These are phyloP conservation scores for Novymonas esmeraldas DNA, from an alignment of 208 protist species.

Conservation along the genomic window DNA sequence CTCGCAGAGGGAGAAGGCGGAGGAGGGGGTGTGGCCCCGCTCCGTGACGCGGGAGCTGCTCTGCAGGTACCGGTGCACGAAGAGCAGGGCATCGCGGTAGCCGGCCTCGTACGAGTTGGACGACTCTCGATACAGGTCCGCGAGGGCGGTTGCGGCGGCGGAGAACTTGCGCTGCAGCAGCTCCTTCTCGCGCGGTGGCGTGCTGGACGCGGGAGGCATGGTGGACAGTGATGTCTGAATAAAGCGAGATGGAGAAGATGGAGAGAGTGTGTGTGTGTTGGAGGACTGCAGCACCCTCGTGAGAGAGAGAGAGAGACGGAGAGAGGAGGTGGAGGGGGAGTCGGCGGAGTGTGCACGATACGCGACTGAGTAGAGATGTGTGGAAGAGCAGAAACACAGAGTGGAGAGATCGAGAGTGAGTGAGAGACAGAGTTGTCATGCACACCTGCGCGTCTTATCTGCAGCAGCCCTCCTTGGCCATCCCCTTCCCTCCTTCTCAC, in stretches of 20 bases:
- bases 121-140: slow-evolving; percentile 58
- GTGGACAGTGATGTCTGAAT: too few relatives aligned
- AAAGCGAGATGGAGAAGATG: slow-evolving; percentile 1
- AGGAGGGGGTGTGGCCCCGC: background rate
- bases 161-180: slow-evolving; percentile 43
- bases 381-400: background rate
- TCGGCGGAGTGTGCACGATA: too few relatives aligned
- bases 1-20: background rate
- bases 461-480: too few relatives aligned
- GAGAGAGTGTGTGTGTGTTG: too few relatives aligned
- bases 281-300: too few relatives aligned
- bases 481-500: too few relatives aligned
- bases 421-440: too few relatives aligned
- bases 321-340: too few relatives aligned
- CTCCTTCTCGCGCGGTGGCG: slow-evolving; percentile 21
- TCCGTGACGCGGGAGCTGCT: slow-evolving; percentile 6
- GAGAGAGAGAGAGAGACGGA: too few relatives aligned
- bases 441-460: too few relatives aligned
- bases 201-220: slow-evolving; percentile 14
- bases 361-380: background rate
- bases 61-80: slow-evolving; percentile 49
- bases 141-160: slow-evolving; percentile 43
- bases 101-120: slow-evolving; percentile 53
- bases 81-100: slow-evolving; percentile 57
- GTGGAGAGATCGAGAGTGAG: too few relatives aligned